These are phyloP conservation scores for Sporormia fimetaria DNA, from an alignment of 495 filamentous ascomycete genomes.

Conservation along the genomic window DNA sequence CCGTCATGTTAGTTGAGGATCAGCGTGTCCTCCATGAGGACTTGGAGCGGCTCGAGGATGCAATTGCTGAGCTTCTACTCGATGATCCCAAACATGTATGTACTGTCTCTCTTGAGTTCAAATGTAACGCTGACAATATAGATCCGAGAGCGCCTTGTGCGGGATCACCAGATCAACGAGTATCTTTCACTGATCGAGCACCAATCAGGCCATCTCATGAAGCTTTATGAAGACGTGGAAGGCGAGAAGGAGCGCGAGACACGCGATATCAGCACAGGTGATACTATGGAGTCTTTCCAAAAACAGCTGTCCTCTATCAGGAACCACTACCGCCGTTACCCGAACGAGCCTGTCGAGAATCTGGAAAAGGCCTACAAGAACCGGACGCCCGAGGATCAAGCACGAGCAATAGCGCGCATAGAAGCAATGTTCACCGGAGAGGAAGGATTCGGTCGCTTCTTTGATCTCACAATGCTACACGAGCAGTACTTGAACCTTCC, in stretches of 20 bases:
- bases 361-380: constrained; percentile 84
- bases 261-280: constrained; percentile 71
- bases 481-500: constrained; percentile 85
- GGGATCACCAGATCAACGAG: constrained; percentile 83
- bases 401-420: constrained; percentile 44
- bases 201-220: constrained; percentile 67
- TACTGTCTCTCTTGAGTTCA: constrained; percentile 13
- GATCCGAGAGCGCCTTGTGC: constrained; percentile 73
- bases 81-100: constrained; percentile 82
- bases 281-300: constrained; percentile 88
- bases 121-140: constrained; percentile 35
- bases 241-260: constrained; percentile 63
- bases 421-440: constrained; percentile 93
- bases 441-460: constrained; percentile 79
- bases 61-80: constrained; percentile 73
- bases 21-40: constrained; percentile 91
- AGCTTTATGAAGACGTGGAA: constrained; percentile 75
- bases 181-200: constrained; percentile 77
- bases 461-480: constrained; percentile 74
- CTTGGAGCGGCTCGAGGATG: constrained; percentile 86
- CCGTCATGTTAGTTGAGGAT: constrained; percentile 75
- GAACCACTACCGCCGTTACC: constrained; percentile 79
- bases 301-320: constrained; percentile 70
- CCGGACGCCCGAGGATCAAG: constrained; percentile 50
- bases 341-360: constrained; percentile 90